Percentiles rank a stretch among this genome's conserved stretches.
These are phyloP conservation scores for Mycosphaerelloides madeirae DNA, from an alignment of 2,329 filamentous ascomycete species.

Conservation along the genomic window DNA sequence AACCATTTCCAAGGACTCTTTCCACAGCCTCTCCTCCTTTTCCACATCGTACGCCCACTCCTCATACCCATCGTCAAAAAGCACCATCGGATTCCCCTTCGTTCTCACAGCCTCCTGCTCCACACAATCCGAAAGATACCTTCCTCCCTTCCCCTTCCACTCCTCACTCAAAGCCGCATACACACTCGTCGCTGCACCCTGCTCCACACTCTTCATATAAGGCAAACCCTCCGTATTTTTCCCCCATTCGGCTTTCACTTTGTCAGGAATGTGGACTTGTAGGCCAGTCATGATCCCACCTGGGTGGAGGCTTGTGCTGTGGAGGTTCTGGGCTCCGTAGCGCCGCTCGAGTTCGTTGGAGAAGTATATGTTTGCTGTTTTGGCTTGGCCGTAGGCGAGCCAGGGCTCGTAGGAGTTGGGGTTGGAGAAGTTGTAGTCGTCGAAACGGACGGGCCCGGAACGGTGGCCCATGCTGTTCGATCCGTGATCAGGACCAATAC, in stretches of 20 bases:
- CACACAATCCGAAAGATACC: constrained; percentile 41
- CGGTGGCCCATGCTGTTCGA: constrained; percentile 45
- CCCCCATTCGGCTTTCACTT: no score
- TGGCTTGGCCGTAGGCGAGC: constrained; percentile 18
- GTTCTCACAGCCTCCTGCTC: constrained; percentile 29
- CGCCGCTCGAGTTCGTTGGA: constrained; percentile 50
- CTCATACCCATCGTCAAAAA: constrained; percentile 31
- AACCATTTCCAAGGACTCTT: constrained; percentile 15
- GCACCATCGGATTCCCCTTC: constrained; percentile 14
- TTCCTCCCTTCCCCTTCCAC: constrained; percentile 30
- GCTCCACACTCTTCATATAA: constrained; percentile 29
- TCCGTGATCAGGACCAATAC: no score
- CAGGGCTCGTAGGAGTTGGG: constrained; percentile 19
- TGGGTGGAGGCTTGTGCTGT: constrained; percentile 44
- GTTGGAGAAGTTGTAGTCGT: constrained; percentile 37
- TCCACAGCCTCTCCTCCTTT: constrained; percentile 41
- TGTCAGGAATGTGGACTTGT: constrained; percentile 3
- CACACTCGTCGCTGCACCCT: constrained; percentile 46
- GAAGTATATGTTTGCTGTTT: constrained; percentile 42
- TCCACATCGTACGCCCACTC: constrained; percentile 36
- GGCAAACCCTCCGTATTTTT: background rate
- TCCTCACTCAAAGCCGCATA: constrained; percentile 40
- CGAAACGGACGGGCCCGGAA: constrained; percentile 10
- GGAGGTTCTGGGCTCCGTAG: constrained; percentile 41
- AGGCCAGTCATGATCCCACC: constrained; percentile 38